These are phyloP conservation scores for Diplodia seriata DNA, from an alignment of 2,329 filamentous ascomycete genomes.

Conservation along the genomic window DNA sequence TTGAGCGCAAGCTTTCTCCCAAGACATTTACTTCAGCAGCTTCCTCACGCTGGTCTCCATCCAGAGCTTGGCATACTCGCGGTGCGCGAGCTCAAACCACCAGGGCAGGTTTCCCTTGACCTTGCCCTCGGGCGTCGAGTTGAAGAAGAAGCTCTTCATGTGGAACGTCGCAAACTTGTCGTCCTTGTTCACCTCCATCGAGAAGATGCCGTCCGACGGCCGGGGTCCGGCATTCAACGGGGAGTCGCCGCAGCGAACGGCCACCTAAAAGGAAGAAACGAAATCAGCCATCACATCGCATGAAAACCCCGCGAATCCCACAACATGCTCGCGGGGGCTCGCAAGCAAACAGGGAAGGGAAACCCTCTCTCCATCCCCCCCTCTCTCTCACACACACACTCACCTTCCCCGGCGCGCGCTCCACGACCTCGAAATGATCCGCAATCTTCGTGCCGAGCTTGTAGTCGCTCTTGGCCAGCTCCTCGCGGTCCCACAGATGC, in stretches of 20 bases:
- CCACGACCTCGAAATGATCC: conserved; percentile 52
- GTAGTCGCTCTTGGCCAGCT: conserved; percentile 45
- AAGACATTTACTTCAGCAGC: conserved; percentile 40
- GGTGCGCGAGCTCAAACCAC: conserved; percentile 44
- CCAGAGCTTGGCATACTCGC: conserved; percentile 50
- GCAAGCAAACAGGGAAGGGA: too few species aligned
- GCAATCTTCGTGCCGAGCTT: conserved; percentile 46
- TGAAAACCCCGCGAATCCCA: too few species aligned
- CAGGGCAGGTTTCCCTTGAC: conserved; percentile 40
- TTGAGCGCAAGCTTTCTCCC: not conserved
- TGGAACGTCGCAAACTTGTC: conserved; percentile 48
- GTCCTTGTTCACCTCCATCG: conserved; percentile 50
- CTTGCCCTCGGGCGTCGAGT: conserved; percentile 48
- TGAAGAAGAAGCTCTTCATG: conserved; percentile 50
- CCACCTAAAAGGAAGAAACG: conserved; percentile 38
- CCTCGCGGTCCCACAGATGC: conserved; percentile 46
- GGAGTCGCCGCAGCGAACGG: conserved; percentile 49
- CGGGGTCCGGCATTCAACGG: conserved; percentile 42
- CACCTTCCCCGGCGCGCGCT: conserved; percentile 47
- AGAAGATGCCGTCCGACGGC: conserved; percentile 47
- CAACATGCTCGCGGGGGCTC: too few species aligned
- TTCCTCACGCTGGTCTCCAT: conserved; percentile 51
- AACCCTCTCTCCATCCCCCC: too few species aligned
- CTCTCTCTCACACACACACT: conserved; percentile 13
- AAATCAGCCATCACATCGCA: conserved; percentile 31